Base-by-base conservation (phyloP, 169 alveolate genomes). In the Sarcocystis neurona region DNA sequence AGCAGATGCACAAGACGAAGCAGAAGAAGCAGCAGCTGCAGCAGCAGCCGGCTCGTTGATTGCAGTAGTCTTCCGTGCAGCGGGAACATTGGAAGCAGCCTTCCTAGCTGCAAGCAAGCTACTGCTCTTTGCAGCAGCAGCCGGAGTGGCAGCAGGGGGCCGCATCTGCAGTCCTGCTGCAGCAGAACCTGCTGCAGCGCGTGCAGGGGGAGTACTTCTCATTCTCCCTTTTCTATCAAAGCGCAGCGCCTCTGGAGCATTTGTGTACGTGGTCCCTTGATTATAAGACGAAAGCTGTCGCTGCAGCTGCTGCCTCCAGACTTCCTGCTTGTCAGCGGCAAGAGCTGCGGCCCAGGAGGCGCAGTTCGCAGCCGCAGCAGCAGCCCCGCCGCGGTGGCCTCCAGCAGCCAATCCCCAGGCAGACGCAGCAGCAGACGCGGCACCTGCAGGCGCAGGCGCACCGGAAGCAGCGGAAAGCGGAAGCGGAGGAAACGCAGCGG, bases 191-290 rank as follows among this genome's bases (percentile, higher is more conserved):
- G n/a, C n/a, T n/a, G n/a, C n/a, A n/a, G n/a, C n/a, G n/a, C n/a
- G n/a, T n/a, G n/a, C n/a, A n/a, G n/a, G n/a, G n/a, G n/a, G n/a
- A n/a, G 66, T 12, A 39, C 41, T 56, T n/a, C 82, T n/a, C 43
- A 72, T 47, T 72, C 82, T 72, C 34, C 82, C 82, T 30, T 39
- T 4, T 72, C 32, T 37, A 75, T 72, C 84, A 12, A 68, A 53
- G 56, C 84, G 74, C 56, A 47, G 75, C 44, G 84, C 84, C 56
- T 85, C 84, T 5, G 80, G 90, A 34, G 80, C 82, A 44, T 84
- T 66, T 32, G 80, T 39, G 39, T 84, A 66, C 32, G 56, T 74
- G 34, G 89, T 66, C 0, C 84, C 89, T 48, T 85, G 90, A 34
- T 85, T 50, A 39, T 41, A 37, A 4, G 75, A 20, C 30, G 23